Evolutionary conservation across 495 filamentous ascomycete genomes (phyloP).

Genomic region (Acidiella bohemica): DNA sequence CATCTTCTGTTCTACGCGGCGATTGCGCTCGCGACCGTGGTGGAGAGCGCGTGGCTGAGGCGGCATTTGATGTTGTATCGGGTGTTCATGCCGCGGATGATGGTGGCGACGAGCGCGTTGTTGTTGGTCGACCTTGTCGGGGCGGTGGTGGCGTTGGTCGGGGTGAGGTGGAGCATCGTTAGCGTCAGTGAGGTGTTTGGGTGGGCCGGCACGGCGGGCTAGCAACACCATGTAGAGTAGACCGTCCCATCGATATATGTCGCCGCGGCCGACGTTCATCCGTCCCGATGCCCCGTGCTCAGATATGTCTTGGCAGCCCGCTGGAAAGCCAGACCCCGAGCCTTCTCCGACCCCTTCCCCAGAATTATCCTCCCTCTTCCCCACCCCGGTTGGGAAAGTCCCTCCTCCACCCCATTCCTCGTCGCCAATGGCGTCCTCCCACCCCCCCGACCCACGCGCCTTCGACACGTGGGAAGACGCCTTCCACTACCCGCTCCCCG

Average conservation of each 20-base stretch:
- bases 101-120: slow-evolving; percentile 63
- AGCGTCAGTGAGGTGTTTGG: slow-evolving; percentile 86
- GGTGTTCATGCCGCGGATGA: slow-evolving; percentile 84
- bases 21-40: slow-evolving; percentile 67
- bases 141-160: slow-evolving; percentile 52
- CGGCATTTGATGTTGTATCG: slow-evolving; percentile 94
- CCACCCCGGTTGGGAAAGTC: too few relatives aligned
- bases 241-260: too few relatives aligned
- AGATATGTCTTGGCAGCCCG: too few relatives aligned
- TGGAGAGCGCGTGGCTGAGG: slow-evolving; percentile 74
- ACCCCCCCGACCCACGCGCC: slow-evolving; percentile 44
- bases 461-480: slow-evolving; percentile 54
- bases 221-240: too few relatives aligned
- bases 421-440: slow-evolving; percentile 41
- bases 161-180: slow-evolving; percentile 54
- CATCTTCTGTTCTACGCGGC: slow-evolving; percentile 71
- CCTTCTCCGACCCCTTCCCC: too few relatives aligned
- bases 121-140: slow-evolving; percentile 64
- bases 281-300: too few relatives aligned
- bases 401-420: too few relatives aligned
- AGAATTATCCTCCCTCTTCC: too few relatives aligned
- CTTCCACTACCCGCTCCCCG: slow-evolving; percentile 51
- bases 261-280: too few relatives aligned
- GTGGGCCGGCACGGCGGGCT: slow-evolving; percentile 36
- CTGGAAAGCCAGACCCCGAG: too few relatives aligned